phyloP scores from a whole-genome alignment of 23 red algal genomes.

The Gracilaria gracilis region DNA sequence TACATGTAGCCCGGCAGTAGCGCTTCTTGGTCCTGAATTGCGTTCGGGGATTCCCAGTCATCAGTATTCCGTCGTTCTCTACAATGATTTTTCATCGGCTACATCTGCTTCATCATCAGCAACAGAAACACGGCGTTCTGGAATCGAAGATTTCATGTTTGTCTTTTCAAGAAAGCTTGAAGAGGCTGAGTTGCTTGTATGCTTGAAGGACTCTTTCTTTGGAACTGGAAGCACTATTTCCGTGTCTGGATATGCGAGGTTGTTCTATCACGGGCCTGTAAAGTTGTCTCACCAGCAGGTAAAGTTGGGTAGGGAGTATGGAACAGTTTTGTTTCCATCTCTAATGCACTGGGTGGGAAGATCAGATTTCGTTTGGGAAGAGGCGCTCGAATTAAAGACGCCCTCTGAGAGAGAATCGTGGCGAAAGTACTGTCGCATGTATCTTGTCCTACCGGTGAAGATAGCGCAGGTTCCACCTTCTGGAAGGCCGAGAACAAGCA shows the following conservation, averaged over 20 bases:
- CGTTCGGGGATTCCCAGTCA: background rate
- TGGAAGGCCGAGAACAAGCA: background rate
- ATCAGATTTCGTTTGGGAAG: constrained; percentile 56
- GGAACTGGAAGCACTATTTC: constrained; percentile 31
- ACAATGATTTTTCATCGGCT: background rate
- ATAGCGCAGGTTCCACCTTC: background rate
- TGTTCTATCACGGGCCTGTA: constrained; percentile 48
- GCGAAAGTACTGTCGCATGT: constrained; percentile 30
- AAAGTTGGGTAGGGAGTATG: constrained; percentile 30
- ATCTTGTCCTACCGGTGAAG: constrained; percentile 39
- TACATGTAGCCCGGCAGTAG: background rate
- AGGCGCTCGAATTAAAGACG: background rate
- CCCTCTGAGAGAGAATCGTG: background rate
- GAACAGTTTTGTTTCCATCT: constrained; percentile 35
- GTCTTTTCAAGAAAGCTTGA: constrained; percentile 50
- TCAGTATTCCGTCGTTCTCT: constrained; percentile 47
- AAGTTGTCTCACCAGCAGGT: constrained; percentile 28
- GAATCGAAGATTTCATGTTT: constrained; percentile 66
- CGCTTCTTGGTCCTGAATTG: constrained; percentile 28
- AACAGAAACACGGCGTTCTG: background rate
- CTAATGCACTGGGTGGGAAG: background rate
- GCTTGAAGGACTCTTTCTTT: constrained; percentile 24
- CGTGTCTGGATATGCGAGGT: constrained; percentile 27
- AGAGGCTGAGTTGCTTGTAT: constrained; percentile 15
- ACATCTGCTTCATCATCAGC: background rate